Evolutionary conservation across 202 grass and related monocot genomes (phyloP), one percentile per base, ranked within the genome.

Genomic region (Panicum hallii): DNA sequence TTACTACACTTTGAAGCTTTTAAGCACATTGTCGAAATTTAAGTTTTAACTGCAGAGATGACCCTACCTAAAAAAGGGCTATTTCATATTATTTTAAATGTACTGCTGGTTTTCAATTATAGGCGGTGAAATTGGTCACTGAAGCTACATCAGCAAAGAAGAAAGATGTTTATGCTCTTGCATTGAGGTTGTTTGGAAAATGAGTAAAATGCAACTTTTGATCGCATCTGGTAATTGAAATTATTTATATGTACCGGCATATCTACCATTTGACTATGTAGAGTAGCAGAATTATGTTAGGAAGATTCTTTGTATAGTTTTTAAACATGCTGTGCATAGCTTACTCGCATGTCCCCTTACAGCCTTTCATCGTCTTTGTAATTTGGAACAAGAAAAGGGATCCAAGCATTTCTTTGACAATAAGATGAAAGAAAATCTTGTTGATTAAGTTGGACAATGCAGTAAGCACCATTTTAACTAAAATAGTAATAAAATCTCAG

Each of bases 121-220:
- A 99, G 97, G 97, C 90, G 0, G 93, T 96, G 82, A 99, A 92
- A 90, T 82, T 90, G 82, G 91, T 99, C 50, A 74, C 80, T 28
- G 91, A 90, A 87, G 86, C 87, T 71, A 94, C 97, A 57, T 91
- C 97, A 19, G 88, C 90, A 83, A 99, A 90, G 89, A 96, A 90
- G 82, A 99, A 99, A 92, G 91, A 96, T 85, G 90, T 99, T 53
- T 99, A 99, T 94, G 91, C 93, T 11, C 91, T 99, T 43, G 93
- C 97, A 91, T 87, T 96, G 62, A 88, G 79, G 54, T 87, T 99
- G 67, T 96, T 87, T 83, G 97, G 93, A 83, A 96, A 92, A 84
- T 90, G 84, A 95, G 69, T 75, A 82, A 85, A 79, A 86, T 79
- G 26, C 60, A 80, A 54, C 13, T 81, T 64, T 67, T 48, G 56